Base-by-base conservation (phyloP, 805 yeast genomes). In the Zygosaccharomyces siamensis region DNA sequence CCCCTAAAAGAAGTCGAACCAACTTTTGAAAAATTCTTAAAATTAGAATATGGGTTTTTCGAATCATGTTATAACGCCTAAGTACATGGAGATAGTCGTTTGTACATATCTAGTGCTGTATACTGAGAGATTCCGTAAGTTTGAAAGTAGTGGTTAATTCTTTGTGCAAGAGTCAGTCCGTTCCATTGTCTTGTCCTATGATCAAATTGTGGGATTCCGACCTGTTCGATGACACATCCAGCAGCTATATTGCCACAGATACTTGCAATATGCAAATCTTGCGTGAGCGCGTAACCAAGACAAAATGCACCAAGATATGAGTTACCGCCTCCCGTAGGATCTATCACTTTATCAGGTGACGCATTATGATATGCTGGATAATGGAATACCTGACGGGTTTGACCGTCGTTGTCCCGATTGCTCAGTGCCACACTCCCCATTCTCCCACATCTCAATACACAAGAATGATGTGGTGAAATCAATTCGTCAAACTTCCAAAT, bases 281-380 rank as follows among this genome's bases (percentile, higher is more conserved):
- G 66, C 53, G 79, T 67, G 44, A 81, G 62, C 1, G 77, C 69
- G 54, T 76, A 79, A 0, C 82, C 93, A 1, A 83, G 69, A 7
- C 83, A 77, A 47, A 89, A 77, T 0, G 86, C 95, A 1, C 97
- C 97, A 45, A 88, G 78, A 62, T 85, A 89, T 0, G 96, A 76
- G 61, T 90, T 95, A 0, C 98, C 98, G 14, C 95, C 96, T 0
- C 98, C 98, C 0, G 97, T 90, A 2, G 97, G 95, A 64, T 90
- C 98, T 1, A 86, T 72, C 0, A 89, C 89, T 42, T 65, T 63
- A 55, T 60, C 62, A 3, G 59, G 58, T 3, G 60, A 57, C 18
- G 68, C 70, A 10, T 60, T 64, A 60, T 89, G 95, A 64, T 84
- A 92, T 0, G 97, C 87, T 0, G 93, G 90, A 20, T 80, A 74